Evolutionary conservation across 2,329 filamentous ascomycete genomes (phyloP).

Genomic region (Nemania diffusa): DNA sequence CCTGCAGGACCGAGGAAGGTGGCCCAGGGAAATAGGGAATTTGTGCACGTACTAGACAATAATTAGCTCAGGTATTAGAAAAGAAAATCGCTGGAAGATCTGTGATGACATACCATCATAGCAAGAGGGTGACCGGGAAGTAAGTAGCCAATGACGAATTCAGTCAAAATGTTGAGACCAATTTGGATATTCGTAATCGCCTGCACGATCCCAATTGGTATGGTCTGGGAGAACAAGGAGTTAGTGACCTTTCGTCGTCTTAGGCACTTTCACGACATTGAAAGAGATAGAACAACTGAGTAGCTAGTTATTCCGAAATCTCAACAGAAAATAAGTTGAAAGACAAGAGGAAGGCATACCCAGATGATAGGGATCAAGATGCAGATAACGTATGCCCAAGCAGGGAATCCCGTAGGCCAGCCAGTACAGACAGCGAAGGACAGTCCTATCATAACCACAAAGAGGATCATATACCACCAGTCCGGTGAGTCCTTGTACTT

Average conservation of each 20-base stretch:
- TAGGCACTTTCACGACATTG: not conserved
- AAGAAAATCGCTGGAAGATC: not conserved
- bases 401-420: constrained; percentile 68
- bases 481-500: constrained; percentile 69
- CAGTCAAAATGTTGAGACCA: constrained; percentile 74
- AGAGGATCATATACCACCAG: constrained; percentile 67
- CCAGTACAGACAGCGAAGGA: constrained; percentile 65
- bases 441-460: constrained; percentile 63
- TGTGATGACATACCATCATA: constrained; percentile 64
- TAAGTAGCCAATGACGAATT: constrained; percentile 79
- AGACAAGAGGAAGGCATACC: constrained; percentile 38
- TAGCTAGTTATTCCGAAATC: not conserved
- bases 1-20: too few species aligned
- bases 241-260: not conserved
- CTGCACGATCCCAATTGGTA: constrained; percentile 64
- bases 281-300: not conserved
- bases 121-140: constrained; percentile 75
- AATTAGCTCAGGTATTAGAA: not conserved
- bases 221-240: constrained; percentile 6
- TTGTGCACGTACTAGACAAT: constrained; percentile 7
- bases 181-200: constrained; percentile 71
- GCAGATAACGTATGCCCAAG: constrained; percentile 67
- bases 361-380: constrained; percentile 67
- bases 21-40: not conserved
- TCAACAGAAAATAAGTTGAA: not conserved